Base-by-base conservation (phyloP, 2,329 filamentous ascomycete genomes). In the Magnaporthiopsis poae region DNA sequence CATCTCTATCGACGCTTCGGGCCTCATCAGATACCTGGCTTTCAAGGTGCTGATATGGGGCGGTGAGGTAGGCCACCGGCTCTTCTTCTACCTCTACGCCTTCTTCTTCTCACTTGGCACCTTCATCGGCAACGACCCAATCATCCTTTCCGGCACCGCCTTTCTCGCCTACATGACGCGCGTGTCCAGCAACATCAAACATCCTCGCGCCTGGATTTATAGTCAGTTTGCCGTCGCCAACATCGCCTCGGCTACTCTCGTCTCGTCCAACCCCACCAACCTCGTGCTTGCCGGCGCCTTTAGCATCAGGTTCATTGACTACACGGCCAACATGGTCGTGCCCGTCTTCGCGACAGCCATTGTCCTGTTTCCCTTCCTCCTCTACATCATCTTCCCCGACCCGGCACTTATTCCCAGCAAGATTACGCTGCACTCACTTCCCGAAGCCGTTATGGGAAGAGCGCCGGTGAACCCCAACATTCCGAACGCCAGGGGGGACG, bases 261-360 rank as follows among this genome's bases (percentile, higher is more conserved):
- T 92, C 12, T 91, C 89, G 0, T 91, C 89, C 0, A 92, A 92
- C 68, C 90, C 90, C 0, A 91, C 90, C 2, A 92, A 92, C 66
- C 81, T 91, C 9, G 89, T 91, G 0, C 81, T 91, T 0, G 88
- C 89, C 0, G 88, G 89, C 4, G 89, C 89, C 2, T 91, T 91
- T 72, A 72, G 84, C 3, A 88, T 91, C 77, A 88, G 83, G 64
- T 91, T 91, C 74, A 85, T 91, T 72, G 80, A 84, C 60, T 91
- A 91, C 72, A 91, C 88, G 0, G 88, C 87, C n/a, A 90, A 91
- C 72, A 89, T 91, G 82, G 88, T 91, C 25, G 87, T 91, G 0
- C 89, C 89, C 0, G 87, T 90, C 0, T 76, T 90, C 29, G 78
- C 84, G n/a, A 91, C 89, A 0, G 88, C 83, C 2, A 79, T 91